Evolutionary conservation across 2,329 filamentous ascomycete species (phyloP), one percentile per base, ranked within the genome.

Genomic region (Tricladium varicosporioides): DNA sequence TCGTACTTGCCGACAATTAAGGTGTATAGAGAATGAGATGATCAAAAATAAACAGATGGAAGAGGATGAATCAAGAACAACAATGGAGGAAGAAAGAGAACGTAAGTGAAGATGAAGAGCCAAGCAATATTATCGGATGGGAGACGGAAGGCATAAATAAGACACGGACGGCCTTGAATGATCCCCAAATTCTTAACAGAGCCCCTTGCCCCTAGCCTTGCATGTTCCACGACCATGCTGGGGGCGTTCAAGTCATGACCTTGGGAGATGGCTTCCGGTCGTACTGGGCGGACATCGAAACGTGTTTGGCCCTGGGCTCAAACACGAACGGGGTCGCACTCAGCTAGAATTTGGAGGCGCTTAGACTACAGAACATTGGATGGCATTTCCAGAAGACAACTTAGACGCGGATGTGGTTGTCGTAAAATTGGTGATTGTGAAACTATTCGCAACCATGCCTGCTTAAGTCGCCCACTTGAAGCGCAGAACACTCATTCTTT

Each of bases 1-100:
- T 70, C 65, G 68, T 66, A 64, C 65, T 67, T 56, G 67, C 64
- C 68, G 68, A 70, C 67, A 70, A 69, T 67, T 65, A 68, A 63
- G 56, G 18, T 48, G 44, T 57, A 48, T 36, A 43, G 55, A 58
- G 48, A 54, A 36, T 48, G 36, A 44, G 55, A 52, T 48, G 52
- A 58, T 54, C 27, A 40, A 55, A 46, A 52, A 45, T 16, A 48
- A 51, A 56, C 7, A 31, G 45, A 51, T 54, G 36, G 58, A 50
- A 56, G 51, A 57, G 43, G 53, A 19, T 50, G 36, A 50, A 55
- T 19, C 47, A 55, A 53, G 51, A 57, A 55, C 36, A 51, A 53
- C 15, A 15, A 33, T 42, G 43, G 44, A 51, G 50, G 43, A 36
- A 31, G 45, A 45, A 50, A 52, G 50, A 59, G 42, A 48, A 52